These are phyloP conservation scores for Hygrophoropsis aurantiaca DNA, from an alignment of 768 basidiomycete species.

Conservation along the genomic window DNA sequence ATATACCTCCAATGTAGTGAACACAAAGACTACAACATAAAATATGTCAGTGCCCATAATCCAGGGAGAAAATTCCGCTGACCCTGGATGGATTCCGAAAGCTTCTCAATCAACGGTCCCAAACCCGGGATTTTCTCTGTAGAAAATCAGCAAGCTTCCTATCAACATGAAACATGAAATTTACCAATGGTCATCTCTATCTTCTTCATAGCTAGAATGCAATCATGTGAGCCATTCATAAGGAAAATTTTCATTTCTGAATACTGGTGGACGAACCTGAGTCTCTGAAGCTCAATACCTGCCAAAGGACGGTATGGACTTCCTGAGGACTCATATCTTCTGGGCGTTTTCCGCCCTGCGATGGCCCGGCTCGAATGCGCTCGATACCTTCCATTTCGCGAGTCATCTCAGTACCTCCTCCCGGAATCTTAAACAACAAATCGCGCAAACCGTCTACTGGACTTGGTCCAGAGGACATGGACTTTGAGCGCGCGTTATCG, in stretches of 20 bases:
- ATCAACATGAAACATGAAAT: constrained; percentile 7
- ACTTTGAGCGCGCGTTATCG: constrained; percentile 62
- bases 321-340: constrained; percentile 89
- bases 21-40: constrained; percentile 83
- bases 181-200: constrained; percentile 71
- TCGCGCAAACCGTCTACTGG: constrained; percentile 55
- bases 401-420: constrained; percentile 60
- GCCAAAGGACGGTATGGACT: constrained; percentile 79
- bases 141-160: background rate
- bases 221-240: background rate
- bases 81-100: constrained; percentile 73
- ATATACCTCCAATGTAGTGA: constrained; percentile 78
- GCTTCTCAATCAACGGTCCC: constrained; percentile 69
- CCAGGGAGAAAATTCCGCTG: constrained; percentile 11
- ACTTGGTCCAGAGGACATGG: constrained; percentile 32
- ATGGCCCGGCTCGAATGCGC: constrained; percentile 58
- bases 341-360: constrained; percentile 66
- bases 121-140: constrained; percentile 85
- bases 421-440: constrained; percentile 63
- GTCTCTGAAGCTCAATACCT: constrained; percentile 84
- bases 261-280: constrained; percentile 44
- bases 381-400: constrained; percentile 76
- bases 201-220: constrained; percentile 64
- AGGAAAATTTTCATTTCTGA: background rate
- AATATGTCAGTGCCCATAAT: constrained; percentile 9